Percentiles rank a stretch among this genome's conserved stretches.
These are phyloP conservation scores for Zarea fungicola DNA, from an alignment of 2,329 filamentous ascomycete species.

Conservation along the genomic window DNA sequence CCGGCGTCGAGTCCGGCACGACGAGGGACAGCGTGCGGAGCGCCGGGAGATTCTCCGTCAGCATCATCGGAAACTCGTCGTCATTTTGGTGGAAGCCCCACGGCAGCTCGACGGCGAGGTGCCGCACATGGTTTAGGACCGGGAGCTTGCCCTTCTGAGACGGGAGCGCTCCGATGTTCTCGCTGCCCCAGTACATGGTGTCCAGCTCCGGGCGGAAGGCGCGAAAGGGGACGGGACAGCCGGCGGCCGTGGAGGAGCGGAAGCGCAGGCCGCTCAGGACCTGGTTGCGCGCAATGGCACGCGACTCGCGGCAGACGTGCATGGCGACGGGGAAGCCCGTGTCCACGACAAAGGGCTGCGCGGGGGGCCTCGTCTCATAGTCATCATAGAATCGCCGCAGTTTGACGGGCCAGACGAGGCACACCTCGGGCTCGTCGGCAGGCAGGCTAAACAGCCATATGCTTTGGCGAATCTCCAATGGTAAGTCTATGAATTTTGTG, in stretches of 20 bases:
- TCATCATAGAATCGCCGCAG: not conserved
- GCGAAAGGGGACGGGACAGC: not conserved
- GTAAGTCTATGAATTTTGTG: not conserved
- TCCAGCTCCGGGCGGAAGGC: not conserved
- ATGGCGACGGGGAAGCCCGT: not conserved
- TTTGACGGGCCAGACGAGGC: not conserved
- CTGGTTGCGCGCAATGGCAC: not conserved
- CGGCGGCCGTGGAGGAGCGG: not conserved
- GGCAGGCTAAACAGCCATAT: not conserved
- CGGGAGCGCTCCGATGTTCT: not conserved
- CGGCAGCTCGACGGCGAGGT: not conserved
- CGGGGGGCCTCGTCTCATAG: not conserved
- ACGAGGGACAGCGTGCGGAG: not conserved
- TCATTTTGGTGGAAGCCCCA: not conserved
- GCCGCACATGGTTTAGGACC: not conserved
- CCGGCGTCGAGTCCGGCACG: not conserved
- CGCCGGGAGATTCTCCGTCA: not conserved
- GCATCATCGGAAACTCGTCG: not conserved
- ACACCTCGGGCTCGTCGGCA: not conserved
- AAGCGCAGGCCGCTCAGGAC: not conserved
- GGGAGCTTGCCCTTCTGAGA: too few species aligned
- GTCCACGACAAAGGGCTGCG: not conserved
- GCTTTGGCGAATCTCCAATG: not conserved
- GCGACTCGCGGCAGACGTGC: conserved; percentile 4
- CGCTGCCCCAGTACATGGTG: conserved; percentile 1